These are phyloP conservation scores for Tarenaya hassleriana DNA, from an alignment of 345 rosid species.

Conservation along the genomic window DNA sequence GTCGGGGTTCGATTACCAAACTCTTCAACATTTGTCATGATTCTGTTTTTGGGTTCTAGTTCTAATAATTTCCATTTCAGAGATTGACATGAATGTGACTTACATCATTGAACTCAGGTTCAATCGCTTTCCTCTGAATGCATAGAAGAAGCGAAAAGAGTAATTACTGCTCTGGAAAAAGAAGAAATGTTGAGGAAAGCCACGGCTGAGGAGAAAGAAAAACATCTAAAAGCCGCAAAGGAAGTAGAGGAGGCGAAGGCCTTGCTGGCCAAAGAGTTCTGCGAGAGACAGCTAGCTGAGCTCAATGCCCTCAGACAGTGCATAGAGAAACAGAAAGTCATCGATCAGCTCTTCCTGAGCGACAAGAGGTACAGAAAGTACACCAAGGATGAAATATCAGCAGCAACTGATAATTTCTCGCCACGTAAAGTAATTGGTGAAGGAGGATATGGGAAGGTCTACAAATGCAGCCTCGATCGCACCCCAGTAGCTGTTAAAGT, in stretches of 20 bases:
- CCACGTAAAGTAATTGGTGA: constrained; percentile 59
- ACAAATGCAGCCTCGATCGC: constrained; percentile 71
- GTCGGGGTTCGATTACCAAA: constrained; percentile 26
- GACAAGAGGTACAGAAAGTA: constrained; percentile 73
- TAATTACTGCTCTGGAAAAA: constrained; percentile 54
- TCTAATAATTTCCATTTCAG: too few species aligned
- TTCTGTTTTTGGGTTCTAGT: background rate
- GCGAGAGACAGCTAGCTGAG: constrained; percentile 67
- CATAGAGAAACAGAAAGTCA: constrained; percentile 58
- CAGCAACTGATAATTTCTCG: constrained; percentile 64
- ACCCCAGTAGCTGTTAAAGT: constrained; percentile 85
- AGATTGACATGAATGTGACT: constrained; percentile 17
- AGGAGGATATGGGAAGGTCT: constrained; percentile 89
- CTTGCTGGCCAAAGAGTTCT: constrained; percentile 54
- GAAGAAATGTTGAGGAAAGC: constrained; percentile 58
- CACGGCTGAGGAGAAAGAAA: constrained; percentile 65
- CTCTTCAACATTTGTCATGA: background rate
- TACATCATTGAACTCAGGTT: constrained; percentile 39
- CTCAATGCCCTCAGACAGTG: constrained; percentile 54
- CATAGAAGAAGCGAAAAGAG: constrained; percentile 53
- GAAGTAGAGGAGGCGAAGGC: constrained; percentile 65
- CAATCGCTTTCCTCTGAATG: constrained; percentile 59
- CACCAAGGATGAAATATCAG: constrained; percentile 48
- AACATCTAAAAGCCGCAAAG: constrained; percentile 50
- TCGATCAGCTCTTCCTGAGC: constrained; percentile 48